Evolutionary conservation across 148 eudicot genomes (phyloP).

Genomic region (Camellia japonica): DNA sequence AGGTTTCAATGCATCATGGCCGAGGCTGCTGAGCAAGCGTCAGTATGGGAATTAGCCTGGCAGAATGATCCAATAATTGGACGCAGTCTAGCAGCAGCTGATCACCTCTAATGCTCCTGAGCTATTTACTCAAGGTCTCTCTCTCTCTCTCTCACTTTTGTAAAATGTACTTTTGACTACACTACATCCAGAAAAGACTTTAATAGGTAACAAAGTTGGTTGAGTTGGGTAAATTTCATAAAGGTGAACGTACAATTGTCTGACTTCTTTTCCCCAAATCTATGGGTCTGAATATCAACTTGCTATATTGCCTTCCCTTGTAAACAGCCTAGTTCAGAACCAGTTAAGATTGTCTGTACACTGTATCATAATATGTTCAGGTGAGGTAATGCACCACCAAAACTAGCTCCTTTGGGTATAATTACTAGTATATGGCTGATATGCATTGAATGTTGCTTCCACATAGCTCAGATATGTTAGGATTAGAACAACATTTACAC

Average conservation of each 20-base stretch:
- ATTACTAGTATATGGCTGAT: background rate
- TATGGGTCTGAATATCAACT: background rate
- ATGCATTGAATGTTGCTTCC: background rate
- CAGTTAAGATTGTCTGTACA: background rate
- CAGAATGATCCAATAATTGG: background rate
- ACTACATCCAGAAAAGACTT: background rate
- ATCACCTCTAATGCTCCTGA: background rate
- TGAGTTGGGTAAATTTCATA: background rate
- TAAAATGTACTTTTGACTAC: background rate
- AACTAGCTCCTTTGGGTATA: background rate
- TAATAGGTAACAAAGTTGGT: background rate
- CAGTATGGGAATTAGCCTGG: background rate
- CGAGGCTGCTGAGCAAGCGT: background rate
- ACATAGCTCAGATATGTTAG: background rate
- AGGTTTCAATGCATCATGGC: background rate
- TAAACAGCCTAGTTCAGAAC: background rate
- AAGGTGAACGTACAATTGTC: background rate
- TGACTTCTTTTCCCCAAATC: background rate
- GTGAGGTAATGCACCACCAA: background rate
- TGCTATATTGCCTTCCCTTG: background rate
- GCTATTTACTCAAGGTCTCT: constrained; percentile 7
- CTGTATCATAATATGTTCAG: background rate
- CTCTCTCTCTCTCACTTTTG: background rate
- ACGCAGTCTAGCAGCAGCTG: background rate
- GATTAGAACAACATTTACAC: background rate